Base-by-base conservation (phyloP, 2,329 filamentous ascomycete genomes). In the Colletotrichum sp. region DNA sequence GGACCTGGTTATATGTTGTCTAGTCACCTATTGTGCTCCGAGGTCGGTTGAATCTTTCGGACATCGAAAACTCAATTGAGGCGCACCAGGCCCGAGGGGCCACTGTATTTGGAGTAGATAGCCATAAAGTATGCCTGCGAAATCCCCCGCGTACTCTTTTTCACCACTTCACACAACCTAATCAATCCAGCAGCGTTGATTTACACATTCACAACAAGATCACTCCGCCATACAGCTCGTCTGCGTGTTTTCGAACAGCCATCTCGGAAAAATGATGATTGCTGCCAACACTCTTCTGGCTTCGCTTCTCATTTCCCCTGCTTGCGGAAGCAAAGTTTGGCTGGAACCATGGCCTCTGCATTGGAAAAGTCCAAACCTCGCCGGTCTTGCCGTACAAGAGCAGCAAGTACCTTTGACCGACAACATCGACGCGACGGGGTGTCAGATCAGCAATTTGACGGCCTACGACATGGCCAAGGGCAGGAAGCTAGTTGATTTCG, bases 401-500 rank as follows among this genome's bases (percentile, higher is more conserved):
- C 55, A 59, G 26, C 55, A 59, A 3, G 26, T 16, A 3, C 55
- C 55, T 26, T 10, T 59, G 4, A 30, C 26, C 55, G 26, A 30
- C 55, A 59, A 59, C 8, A 26, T 18, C 13, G 39, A 28, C 4
- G 6, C 24, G 2, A 13, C 66, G 4, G 67, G 49, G 2, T 75
- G 67, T 39, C 39, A 71, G 24, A 55, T 71, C 30, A 75, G 72
- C 49, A 69, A 75, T 39, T 34, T 71, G 26, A 75, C 72, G 3
- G 59, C 67, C 2, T 71, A 66, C n/a, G 69, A 73, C 13, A 69
- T 65, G 24, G 57, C 69, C 32, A 75, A 75, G n/a, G 67, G 71
- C 21, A 62, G 68, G 36, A 65, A 77, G 26, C n/a, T 68, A 3
- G 72, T 78, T n/a, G 34, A 59, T 55, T 72, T 78, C 30, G 75